Percentiles rank a stretch among this genome's conserved stretches.
Evolutionary conservation across 208 protist species (phyloP).

Genomic region (Leishmania guyanensis): DNA sequence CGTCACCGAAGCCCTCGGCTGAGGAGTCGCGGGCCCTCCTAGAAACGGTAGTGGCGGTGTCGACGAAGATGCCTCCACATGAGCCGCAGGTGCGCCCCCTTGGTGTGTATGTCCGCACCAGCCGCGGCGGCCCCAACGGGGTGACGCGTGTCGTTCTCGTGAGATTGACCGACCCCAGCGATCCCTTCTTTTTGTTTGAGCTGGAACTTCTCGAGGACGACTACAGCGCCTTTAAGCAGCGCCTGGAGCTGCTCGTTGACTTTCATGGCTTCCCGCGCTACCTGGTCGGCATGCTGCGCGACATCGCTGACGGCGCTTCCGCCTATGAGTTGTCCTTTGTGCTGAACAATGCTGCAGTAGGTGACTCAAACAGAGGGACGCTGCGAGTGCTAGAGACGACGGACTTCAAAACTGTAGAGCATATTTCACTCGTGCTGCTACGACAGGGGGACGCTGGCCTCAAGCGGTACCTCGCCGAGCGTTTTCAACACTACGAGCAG

Average conservation of each 20-base stretch:
- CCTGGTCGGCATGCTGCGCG: slow-evolving; percentile 68
- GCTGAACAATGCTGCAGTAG: slow-evolving; percentile 19
- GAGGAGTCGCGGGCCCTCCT: slow-evolving; percentile 14
- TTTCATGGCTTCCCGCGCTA: slow-evolving; percentile 82
- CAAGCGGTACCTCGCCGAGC: slow-evolving; percentile 84
- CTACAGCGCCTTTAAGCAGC: slow-evolving; percentile 80
- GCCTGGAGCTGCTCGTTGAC: slow-evolving; percentile 81
- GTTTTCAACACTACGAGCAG: slow-evolving; percentile 74
- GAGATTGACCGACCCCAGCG: slow-evolving; percentile 73
- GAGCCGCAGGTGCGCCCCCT: slow-evolving; percentile 23
- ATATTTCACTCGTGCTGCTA: slow-evolving; percentile 74
- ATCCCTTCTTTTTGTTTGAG: slow-evolving; percentile 88
- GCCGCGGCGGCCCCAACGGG: slow-evolving; percentile 41
- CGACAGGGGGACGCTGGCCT: slow-evolving; percentile 82
- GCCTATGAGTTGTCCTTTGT: slow-evolving; percentile 59
- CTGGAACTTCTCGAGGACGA: slow-evolving; percentile 84
- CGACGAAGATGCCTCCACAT: slow-evolving; percentile 10
- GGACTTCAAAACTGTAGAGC: slow-evolving; percentile 80
- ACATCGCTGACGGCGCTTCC: slow-evolving; percentile 42
- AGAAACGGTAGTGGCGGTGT: slow-evolving; percentile 20
- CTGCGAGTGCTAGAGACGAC: slow-evolving; percentile 79
- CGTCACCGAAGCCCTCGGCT: neutral
- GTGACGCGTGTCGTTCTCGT: slow-evolving; percentile 53
- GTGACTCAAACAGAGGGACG: slow-evolving; percentile 35
- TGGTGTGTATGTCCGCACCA: slow-evolving; percentile 33